Evolutionary conservation across 331 rosid genomes (phyloP).

Genomic region (Erythrophleum ivorense): DNA sequence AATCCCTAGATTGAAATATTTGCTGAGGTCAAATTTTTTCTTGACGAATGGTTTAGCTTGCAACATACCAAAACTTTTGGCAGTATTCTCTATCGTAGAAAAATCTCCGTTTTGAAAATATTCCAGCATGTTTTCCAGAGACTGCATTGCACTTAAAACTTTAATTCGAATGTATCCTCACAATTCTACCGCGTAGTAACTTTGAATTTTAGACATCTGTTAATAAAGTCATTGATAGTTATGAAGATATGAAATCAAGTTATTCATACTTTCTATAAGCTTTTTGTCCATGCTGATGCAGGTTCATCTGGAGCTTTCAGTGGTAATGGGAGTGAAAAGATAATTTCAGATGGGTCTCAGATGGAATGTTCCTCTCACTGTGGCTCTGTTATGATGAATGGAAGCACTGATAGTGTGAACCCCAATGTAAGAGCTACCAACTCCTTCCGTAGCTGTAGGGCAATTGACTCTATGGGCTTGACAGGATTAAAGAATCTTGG

Average conservation of each 20-base stretch:
- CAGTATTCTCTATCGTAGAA: background rate
- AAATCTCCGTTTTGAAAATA: background rate
- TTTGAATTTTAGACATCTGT: conserved; percentile 27
- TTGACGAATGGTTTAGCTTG: background rate
- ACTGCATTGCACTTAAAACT: background rate
- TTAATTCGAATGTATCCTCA: background rate
- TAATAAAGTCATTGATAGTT: conserved; percentile 24
- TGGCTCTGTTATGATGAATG: background rate
- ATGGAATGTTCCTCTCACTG: conserved; percentile 49
- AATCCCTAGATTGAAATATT: background rate
- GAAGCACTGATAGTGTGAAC: too few relatives aligned
- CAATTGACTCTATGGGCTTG: conserved; percentile 64
- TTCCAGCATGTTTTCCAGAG: background rate
- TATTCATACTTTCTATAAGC: conserved; percentile 30
- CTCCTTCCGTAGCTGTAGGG: conserved; percentile 41
- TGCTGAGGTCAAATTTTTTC: background rate
- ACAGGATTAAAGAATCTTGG: conserved; percentile 88
- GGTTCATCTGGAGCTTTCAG: conserved; percentile 63
- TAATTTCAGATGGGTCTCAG: conserved; percentile 47
- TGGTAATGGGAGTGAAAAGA: conserved; percentile 49
- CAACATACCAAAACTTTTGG: background rate
- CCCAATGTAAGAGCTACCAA: too few relatives aligned
- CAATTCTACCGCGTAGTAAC: background rate
- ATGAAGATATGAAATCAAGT: background rate
- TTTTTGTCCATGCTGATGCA: conserved; percentile 44